Evolutionary conservation across 2,329 filamentous ascomycete genomes (phyloP), one percentile per base, ranked within the genome.

Genomic region (Tolypocladium endophyticum): DNA sequence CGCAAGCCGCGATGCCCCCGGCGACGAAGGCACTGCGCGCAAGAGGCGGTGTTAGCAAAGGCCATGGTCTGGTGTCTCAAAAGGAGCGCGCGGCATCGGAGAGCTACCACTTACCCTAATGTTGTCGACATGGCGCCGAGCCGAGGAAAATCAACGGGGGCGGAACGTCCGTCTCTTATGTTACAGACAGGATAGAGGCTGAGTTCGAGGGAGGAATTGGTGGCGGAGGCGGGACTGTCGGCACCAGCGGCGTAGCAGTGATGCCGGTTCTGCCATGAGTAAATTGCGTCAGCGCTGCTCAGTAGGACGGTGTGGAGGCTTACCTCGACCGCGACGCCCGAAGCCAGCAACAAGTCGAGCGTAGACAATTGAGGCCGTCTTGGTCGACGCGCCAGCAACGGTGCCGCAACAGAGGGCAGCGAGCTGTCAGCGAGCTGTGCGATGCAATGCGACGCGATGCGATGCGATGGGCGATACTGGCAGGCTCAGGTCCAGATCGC

Each of bases 1-100:
- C 94, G 77, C 93, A 97, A 65, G 94, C 94, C 71, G 94, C 94
- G 71, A 99, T 89, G 72, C 94, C 94, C 72, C 94, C 94, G 60
- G 94, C 93, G 69, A 97, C 86, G 80, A 99, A 99, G 63, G 92
- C 90, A 66, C 92, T 86, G 68, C 25, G 25, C 25, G 28, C 14
- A 14, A 33, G 61, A 35, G 33, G 64, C 61, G 58, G 50, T 33
- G 60, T 66, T 55, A 65, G 58, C 61, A 43, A 8, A 47, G 20
- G 18, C 12, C 41, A 25, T 3, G 20, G 35, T 12, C 18, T 20
- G 18, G 39, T 36, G 20, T 25, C 41, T 67, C 71, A n/a, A 11
- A 11, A 20, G 18, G 18, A 25, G 50, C 30, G 50, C 50, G 20
- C 30, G 30, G 50, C 50, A 53, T 53, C 30, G 50, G 50, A 35